These are phyloP conservation scores for Camellia oleifera DNA, from an alignment of 179 eudicot genomes.

Conservation along the genomic window DNA sequence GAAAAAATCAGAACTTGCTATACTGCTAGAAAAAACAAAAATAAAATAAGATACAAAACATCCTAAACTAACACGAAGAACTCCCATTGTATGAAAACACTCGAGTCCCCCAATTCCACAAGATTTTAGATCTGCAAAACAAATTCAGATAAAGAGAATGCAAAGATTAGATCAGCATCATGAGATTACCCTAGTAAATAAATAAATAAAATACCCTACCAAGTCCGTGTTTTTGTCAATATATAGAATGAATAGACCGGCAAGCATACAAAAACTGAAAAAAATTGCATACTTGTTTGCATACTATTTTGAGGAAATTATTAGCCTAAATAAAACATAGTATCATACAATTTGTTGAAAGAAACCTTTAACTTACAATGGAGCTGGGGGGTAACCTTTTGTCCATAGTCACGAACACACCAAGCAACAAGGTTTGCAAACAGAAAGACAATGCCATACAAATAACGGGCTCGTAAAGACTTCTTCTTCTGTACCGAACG, in stretches of 20 bases:
- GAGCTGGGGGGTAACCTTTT: slow-evolving; percentile 47
- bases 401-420: slow-evolving; percentile 85
- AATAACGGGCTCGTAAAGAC: slow-evolving; percentile 70
- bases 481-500: slow-evolving; percentile 36
- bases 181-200: background rate
- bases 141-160: background rate
- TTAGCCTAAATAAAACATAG: background rate
- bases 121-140: slow-evolving; percentile 58
- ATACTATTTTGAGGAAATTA: background rate
- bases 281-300: background rate
- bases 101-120: slow-evolving; percentile 64
- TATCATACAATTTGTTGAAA: background rate
- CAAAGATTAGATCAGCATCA: background rate
- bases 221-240: background rate
- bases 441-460: slow-evolving; percentile 71
- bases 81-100: slow-evolving; percentile 79
- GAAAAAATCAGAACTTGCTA: background rate
- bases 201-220: background rate
- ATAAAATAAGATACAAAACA: slow-evolving; percentile 67
- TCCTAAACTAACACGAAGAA: slow-evolving; percentile 89
- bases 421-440: slow-evolving; percentile 68
- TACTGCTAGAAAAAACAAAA: slow-evolving; percentile 4
- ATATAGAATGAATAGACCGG: background rate
- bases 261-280: background rate
- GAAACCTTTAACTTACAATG: slow-evolving; percentile 53